Percentiles rank a stretch among this genome's conserved stretches.
Conservation (phyloP, 768 basidiomycete genomes). For the Roridomyces roridus region DNA sequence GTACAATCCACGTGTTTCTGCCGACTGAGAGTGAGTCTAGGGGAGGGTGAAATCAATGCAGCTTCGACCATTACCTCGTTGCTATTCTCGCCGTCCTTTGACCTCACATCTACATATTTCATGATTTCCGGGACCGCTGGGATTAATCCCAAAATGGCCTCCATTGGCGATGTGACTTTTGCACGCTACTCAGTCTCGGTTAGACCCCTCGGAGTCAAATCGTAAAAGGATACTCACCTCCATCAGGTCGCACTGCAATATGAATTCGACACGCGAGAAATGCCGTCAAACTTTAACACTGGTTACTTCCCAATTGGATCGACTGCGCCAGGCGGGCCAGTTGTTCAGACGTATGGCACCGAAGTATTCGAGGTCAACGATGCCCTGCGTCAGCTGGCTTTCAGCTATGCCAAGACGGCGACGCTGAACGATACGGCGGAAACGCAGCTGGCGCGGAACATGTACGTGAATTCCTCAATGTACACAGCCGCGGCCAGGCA, state of each 20-base stretch:
- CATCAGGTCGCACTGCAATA: constrained; percentile 41
- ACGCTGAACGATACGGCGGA: constrained; percentile 38
- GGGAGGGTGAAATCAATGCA: constrained; percentile 46
- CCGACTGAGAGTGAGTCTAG: too few relatives aligned
- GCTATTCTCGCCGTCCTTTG: constrained; percentile 37
- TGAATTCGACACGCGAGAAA: constrained; percentile 50
- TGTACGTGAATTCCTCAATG: constrained; percentile 28
- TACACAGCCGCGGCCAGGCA: constrained; percentile 36
- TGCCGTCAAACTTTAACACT: constrained; percentile 37
- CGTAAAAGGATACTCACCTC: too few relatives aligned
- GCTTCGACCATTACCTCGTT: constrained; percentile 42
- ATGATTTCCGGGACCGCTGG: constrained; percentile 49
- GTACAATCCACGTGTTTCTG: constrained; percentile 6
- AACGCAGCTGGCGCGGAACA: constrained; percentile 37
- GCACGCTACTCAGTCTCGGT: constrained; percentile 40
- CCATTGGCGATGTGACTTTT: constrained; percentile 43
- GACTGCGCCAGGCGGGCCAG: constrained; percentile 31
- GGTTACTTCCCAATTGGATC: constrained; percentile 44
- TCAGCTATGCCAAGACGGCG: constrained; percentile 34
- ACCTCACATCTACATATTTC: constrained; percentile 47
- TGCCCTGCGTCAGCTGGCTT: constrained; percentile 37
- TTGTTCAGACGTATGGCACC: constrained; percentile 43
- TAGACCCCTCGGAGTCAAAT: too few relatives aligned
- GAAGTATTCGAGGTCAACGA: constrained; percentile 55
- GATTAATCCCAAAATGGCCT: constrained; percentile 43